phyloP scores from a whole-genome alignment of 2,329 filamentous ascomycete genomes.

The Ophiocordyceps sinensis region DNA sequence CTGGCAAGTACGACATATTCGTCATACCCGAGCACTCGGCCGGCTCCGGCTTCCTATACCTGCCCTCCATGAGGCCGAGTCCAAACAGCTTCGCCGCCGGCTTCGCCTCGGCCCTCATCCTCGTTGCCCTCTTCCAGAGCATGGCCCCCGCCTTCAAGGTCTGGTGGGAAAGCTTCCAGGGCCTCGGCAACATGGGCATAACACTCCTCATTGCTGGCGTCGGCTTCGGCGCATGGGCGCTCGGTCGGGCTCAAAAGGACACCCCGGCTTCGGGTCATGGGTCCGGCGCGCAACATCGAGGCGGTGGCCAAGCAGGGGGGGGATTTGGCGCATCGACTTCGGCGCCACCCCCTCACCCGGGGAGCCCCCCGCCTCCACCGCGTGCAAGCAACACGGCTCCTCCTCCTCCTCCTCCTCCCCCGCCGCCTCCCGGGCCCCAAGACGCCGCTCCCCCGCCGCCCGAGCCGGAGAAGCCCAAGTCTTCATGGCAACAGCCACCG shows the following conservation, averaged over 20 bases:
- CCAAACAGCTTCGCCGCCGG: slow-evolving; percentile 86
- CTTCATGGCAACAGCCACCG: slow-evolving; percentile 7
- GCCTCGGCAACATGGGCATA: slow-evolving; percentile 60
- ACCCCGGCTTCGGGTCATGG: slow-evolving; percentile 7
- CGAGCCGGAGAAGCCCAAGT: slow-evolving; percentile 6
- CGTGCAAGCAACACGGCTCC: slow-evolving; percentile 7
- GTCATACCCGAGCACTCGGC: slow-evolving; percentile 86
- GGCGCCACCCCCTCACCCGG: slow-evolving; percentile 17
- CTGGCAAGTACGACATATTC: slow-evolving; percentile 94
- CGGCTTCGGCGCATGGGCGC: slow-evolving; percentile 63
- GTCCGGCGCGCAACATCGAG: slow-evolving; percentile 7
- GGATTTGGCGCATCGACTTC: slow-evolving; percentile 16
- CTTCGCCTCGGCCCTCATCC: slow-evolving; percentile 59
- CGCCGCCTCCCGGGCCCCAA: not conserved
- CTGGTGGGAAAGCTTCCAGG: slow-evolving; percentile 59
- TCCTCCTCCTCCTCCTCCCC: not conserved
- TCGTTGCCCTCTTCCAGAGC: slow-evolving; percentile 58
- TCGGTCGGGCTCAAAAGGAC: slow-evolving; percentile 23
- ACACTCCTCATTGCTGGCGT: slow-evolving; percentile 57
- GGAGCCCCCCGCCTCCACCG: slow-evolving; percentile 17
- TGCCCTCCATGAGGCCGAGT: slow-evolving; percentile 78
- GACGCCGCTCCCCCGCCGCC: slow-evolving; percentile 2
- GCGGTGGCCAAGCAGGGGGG: slow-evolving; percentile 8
- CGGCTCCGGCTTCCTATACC: slow-evolving; percentile 79
- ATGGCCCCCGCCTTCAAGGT: slow-evolving; percentile 58